Conservation (phyloP, 164 flowering plant species). For the Kalanchoe fedtschenkoi region DNA sequence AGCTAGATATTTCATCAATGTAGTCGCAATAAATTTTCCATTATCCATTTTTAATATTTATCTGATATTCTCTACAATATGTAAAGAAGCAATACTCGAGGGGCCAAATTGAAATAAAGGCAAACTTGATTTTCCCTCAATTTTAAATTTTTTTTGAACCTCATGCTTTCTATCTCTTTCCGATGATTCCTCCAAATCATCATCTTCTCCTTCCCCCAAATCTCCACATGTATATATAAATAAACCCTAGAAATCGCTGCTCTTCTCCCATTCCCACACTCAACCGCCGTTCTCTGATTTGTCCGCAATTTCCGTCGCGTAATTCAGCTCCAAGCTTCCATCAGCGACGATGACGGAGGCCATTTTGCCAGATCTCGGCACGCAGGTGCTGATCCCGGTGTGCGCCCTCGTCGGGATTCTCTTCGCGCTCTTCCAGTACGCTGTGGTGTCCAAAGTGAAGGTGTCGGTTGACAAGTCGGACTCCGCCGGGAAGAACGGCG, state of each 20-base stretch:
- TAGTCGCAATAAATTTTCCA: too few relatives aligned
- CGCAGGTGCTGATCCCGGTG: conserved; percentile 41
- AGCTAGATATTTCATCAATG: too few relatives aligned
- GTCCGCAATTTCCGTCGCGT: too few relatives aligned
- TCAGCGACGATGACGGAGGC: background rate
- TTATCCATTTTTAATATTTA: too few relatives aligned
- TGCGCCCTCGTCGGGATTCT: conserved; percentile 43
- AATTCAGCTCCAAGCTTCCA: background rate
- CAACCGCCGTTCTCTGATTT: background rate
- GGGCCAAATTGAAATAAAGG: background rate
- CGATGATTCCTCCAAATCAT: background rate
- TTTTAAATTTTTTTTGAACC: background rate
- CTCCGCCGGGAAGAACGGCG: conserved; percentile 23
- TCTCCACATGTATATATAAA: background rate
- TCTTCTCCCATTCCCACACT: background rate
- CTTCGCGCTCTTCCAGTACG: conserved; percentile 52
- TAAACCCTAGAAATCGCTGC: background rate
- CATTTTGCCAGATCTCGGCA: conserved; percentile 5
- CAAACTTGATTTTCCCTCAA: background rate
- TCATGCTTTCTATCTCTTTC: conserved; percentile 1
- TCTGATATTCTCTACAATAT: too few relatives aligned
- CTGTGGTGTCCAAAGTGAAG: conserved; percentile 43
- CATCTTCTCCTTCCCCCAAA: too few relatives aligned
- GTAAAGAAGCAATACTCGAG: background rate
- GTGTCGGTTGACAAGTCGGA: conserved; percentile 14